Evolutionary conservation across 2,329 filamentous ascomycete species (phyloP).

Genomic region (Fusarium setosum): DNA sequence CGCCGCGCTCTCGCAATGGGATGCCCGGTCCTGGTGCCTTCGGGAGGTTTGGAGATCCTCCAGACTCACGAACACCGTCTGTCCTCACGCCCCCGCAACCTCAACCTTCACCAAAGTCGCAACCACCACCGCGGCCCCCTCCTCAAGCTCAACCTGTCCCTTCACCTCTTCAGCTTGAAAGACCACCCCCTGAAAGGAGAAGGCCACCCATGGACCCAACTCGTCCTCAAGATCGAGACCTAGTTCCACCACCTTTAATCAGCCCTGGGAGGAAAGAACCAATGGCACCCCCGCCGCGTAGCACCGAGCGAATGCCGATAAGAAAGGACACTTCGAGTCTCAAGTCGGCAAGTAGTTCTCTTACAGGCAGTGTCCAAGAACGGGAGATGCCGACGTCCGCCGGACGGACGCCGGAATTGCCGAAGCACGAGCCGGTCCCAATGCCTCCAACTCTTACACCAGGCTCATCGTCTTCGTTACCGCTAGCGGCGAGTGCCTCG

Average conservation of each 20-base stretch:
- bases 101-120: conserved; percentile 42
- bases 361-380: conserved; percentile 49
- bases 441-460: conserved; percentile 34
- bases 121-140: conserved; percentile 31
- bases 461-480: conserved; percentile 38
- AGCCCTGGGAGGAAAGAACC: conserved; percentile 61
- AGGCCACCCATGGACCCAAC: conserved; percentile 74
- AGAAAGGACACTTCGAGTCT: conserved; percentile 56
- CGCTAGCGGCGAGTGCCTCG: conserved; percentile 39
- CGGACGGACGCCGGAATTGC: conserved; percentile 31
- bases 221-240: conserved; percentile 64
- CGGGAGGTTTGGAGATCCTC: conserved; percentile 52
- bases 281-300: conserved; percentile 61
- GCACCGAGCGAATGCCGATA: conserved; percentile 60
- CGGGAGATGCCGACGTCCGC: conserved; percentile 42
- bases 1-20: conserved; percentile 66
- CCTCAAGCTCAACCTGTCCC: conserved; percentile 43
- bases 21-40: conserved; percentile 53
- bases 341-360: conserved; percentile 36
- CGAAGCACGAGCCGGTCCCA: conserved; percentile 28
- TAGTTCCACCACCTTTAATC: conserved; percentile 69
- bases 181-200: conserved; percentile 70
- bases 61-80: conserved; percentile 30
- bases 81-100: conserved; percentile 36
- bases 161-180: conserved; percentile 47